phyloP scores from a whole-genome alignment of 805 yeast genomes.

The Helenozyma baotianmanensis region DNA sequence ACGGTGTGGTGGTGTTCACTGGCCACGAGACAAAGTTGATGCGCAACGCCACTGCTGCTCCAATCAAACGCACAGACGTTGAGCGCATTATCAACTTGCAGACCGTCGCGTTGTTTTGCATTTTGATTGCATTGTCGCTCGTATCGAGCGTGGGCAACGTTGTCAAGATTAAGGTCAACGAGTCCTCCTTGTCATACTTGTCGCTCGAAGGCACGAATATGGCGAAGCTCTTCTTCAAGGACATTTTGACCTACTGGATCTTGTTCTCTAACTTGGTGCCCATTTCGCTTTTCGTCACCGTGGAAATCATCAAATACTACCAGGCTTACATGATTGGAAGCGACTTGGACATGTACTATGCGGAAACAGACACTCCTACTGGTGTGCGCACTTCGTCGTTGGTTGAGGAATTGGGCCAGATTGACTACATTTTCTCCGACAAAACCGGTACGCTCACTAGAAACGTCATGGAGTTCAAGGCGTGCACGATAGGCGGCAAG shows the following conservation, averaged over 20 bases:
- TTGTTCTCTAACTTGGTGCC: slow-evolving; percentile 96
- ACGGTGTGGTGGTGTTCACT: slow-evolving; percentile 89
- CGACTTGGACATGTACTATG: slow-evolving; percentile 89
- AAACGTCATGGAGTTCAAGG: slow-evolving; percentile 93
- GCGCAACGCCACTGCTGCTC: slow-evolving; percentile 99
- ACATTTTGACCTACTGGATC: slow-evolving; percentile 92
- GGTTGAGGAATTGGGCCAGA: slow-evolving; percentile 96
- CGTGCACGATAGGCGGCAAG: slow-evolving; percentile 88
- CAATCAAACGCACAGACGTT: slow-evolving; percentile 94
- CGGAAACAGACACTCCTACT: slow-evolving; percentile 86
- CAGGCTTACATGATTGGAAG: slow-evolving; percentile 93
- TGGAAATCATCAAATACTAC: slow-evolving; percentile 90
- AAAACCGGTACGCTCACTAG: slow-evolving; percentile 96
- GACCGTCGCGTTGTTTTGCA: slow-evolving; percentile 79
- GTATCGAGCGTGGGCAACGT: slow-evolving; percentile 89
- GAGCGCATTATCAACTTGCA: slow-evolving; percentile 93
- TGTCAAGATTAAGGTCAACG: slow-evolving; percentile 55
- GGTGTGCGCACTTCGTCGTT: slow-evolving; percentile 92
- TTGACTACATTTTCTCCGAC: slow-evolving; percentile 92
- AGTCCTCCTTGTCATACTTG: slow-evolving; percentile 56
- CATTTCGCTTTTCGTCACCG: slow-evolving; percentile 91
- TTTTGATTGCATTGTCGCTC: slow-evolving; percentile 68
- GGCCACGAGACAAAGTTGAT: slow-evolving; percentile 98
- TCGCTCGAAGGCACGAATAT: slow-evolving; percentile 63
- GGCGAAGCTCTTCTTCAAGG: slow-evolving; percentile 73